A percentile compares a stretch with the other conserved stretches of the same genome.
phyloP scores from a whole-genome alignment of 495 filamentous ascomycete species.

The Pyronema omphalodes region DNA sequence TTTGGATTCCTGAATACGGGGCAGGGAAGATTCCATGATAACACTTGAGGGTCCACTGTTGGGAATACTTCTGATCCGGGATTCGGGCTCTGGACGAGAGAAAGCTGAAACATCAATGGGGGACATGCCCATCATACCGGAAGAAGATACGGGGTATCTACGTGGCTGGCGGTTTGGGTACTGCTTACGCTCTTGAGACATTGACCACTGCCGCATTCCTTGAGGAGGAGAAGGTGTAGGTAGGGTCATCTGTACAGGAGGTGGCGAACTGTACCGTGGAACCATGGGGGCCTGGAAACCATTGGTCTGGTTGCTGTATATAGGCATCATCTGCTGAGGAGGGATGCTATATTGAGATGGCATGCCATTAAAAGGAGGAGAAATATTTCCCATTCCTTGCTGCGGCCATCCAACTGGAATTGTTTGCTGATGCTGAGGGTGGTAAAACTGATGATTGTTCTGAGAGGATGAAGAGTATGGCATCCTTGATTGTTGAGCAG shows the following conservation, averaged over 20 bases:
- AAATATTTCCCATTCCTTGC: slow-evolving; percentile 2
- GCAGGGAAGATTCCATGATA: background rate
- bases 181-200: background rate
- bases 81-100: background rate
- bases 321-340: background rate
- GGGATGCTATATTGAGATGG: background rate
- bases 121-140: background rate
- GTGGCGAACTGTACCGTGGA: background rate
- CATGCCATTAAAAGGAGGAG: background rate
- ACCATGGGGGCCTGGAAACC: background rate
- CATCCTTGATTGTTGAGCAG: background rate
- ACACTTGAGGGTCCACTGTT: background rate
- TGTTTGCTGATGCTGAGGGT: slow-evolving; percentile 3
- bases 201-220: background rate
- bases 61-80: background rate
- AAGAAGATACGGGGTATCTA: background rate
- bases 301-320: too few relatives aligned
- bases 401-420: background rate
- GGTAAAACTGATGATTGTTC: slow-evolving; percentile 9
- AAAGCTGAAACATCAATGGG: background rate
- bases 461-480: background rate
- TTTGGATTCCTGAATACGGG: background rate
- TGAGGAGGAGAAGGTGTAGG: background rate
- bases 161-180: background rate
- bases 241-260: too few relatives aligned